Conservation (phyloP, 257 asterid species). For the Solanum clarkiae region DNA sequence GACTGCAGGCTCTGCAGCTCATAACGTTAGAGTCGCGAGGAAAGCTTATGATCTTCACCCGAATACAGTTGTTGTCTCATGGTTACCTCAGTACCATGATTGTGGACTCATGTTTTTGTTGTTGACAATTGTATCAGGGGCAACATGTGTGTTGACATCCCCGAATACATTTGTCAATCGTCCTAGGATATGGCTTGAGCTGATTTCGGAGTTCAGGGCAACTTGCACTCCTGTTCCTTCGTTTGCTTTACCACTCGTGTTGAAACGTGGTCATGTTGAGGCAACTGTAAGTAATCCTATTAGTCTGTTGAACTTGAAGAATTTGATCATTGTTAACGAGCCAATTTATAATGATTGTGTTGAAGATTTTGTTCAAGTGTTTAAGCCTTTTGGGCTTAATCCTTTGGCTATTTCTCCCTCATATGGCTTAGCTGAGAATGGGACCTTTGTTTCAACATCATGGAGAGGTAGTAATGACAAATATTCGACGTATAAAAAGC, state of each 20-base stretch:
- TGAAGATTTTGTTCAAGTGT: conserved; percentile 31
- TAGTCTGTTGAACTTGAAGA: conserved; percentile 34
- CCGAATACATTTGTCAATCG: conserved; percentile 50
- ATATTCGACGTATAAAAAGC: conserved; percentile 16
- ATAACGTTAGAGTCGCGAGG: conserved; percentile 60
- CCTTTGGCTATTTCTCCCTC: conserved; percentile 56
- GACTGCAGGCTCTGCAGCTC: conserved; percentile 85
- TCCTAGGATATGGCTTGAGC: conserved; percentile 70
- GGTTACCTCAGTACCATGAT: conserved; percentile 87
- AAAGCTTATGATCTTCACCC: conserved; percentile 62
- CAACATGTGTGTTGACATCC: conserved; percentile 58
- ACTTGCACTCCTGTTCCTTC: conserved; percentile 83
- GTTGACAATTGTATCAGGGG: conserved; percentile 50
- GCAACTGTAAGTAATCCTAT: neutral
- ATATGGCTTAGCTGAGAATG: conserved; percentile 68
- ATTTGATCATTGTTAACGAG: conserved; percentile 59
- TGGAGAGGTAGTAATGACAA: conserved; percentile 39
- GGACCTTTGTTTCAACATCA: conserved; percentile 71
- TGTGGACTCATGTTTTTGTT: conserved; percentile 73
- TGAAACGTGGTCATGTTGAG: conserved; percentile 31
- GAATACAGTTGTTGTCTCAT: conserved; percentile 50
- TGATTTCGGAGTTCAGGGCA: conserved; percentile 34
- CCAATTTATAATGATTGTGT: conserved; percentile 37
- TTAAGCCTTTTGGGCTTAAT: conserved; percentile 32
- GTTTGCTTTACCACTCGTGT: conserved; percentile 58